These are phyloP conservation scores for Cytospora leucostoma DNA, from an alignment of 2,329 filamentous ascomycete genomes.

Conservation along the genomic window DNA sequence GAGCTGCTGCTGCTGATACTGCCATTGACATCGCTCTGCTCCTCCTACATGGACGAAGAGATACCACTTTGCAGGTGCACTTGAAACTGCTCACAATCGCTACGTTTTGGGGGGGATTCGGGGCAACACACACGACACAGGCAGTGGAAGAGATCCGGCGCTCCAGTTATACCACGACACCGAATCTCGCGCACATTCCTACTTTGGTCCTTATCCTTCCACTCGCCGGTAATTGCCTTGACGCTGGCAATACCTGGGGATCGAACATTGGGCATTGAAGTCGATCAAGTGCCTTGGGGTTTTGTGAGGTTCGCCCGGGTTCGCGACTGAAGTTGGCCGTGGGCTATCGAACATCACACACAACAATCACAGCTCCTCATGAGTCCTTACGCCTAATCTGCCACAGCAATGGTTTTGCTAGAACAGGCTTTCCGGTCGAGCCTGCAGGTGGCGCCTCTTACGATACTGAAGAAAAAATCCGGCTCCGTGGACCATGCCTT, in stretches of 20 bases:
- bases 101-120: neutral
- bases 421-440: slow-evolving; percentile 55
- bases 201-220: neutral
- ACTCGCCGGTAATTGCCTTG: neutral
- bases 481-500: slow-evolving; percentile 31
- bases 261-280: neutral
- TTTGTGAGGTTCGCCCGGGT: neutral
- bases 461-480: slow-evolving; percentile 49
- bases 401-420: slow-evolving; percentile 50
- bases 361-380: slow-evolving; percentile 35
- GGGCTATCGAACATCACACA: slow-evolving; percentile 8
- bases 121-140: neutral
- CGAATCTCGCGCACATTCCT: neutral
- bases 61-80: neutral
- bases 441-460: slow-evolving; percentile 62
- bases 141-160: neutral
- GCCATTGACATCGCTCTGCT: neutral
- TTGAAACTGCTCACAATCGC: neutral
- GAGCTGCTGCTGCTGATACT: neutral
- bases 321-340: neutral
- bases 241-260: neutral
- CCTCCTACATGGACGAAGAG: neutral
- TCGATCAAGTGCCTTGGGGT: neutral
- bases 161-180: neutral
- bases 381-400: slow-evolving; percentile 37